Base-by-base conservation (phyloP, 108 stramenopile species). In the Pseudonitzschia multiseries region DNA sequence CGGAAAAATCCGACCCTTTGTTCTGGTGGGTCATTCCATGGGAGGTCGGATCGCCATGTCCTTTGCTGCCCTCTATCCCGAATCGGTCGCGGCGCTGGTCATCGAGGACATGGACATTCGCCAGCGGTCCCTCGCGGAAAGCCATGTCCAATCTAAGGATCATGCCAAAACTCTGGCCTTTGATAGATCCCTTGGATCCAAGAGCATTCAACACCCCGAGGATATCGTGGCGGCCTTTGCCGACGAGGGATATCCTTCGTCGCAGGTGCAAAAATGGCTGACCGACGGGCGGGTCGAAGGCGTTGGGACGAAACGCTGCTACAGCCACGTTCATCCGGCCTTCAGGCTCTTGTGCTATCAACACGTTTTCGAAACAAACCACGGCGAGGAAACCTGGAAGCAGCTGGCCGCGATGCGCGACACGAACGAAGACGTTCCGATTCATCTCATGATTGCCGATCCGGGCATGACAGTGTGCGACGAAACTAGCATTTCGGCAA, bases 21-120 rank as follows among this genome's bases (percentile, higher is more conserved):
- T 83, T 13, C n/a, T 86, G 0, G 76, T 86, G 13, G 85, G 85
- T 8, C 85, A 86, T 63, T 75, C 73, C 17, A 74, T 86, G 79
- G 85, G 85, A 21, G 85, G 82, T 2, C 52, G 82, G 12, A 42
- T 83, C 27, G 85, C 75, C 32, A 77, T 83, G 78, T 41, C 44
- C 6, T 73, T 52, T 73, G 81, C 83, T 3, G 80, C 76, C 3
- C 64, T 26, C 24, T 50, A 78, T 46, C 79, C 82, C 10, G 65
- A 69, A 26, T 29, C 31, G 8, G 40, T 86, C 14, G 64, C 57
- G n/a, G 76, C 80, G 15, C 50, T 74, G 28, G 65, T 83, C 21
- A 74, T 81, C 26, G 84, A 85, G 63, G 81, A 85, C 69, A 85
- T 85, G 81, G 81, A 85, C 68, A 79, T 66, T 10, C 20, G 29